Percentiles rank a stretch among this genome's conserved stretches.
phyloP scores from a whole-genome alignment of 805 yeast species.

The Peterozyma xylosa region DNA sequence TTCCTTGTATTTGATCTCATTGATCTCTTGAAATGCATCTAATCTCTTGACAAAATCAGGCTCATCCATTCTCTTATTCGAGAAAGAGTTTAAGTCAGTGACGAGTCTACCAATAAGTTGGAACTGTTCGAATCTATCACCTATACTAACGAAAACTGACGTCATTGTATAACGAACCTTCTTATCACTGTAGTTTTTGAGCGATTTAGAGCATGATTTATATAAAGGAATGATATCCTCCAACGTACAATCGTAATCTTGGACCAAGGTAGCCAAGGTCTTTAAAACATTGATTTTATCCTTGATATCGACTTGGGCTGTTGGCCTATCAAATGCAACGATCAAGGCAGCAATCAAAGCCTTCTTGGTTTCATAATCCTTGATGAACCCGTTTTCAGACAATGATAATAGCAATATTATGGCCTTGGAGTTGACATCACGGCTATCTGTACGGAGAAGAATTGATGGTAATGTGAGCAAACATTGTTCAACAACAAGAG shows the following conservation, averaged over 20 bases:
- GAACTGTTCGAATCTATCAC: slow-evolving; percentile 37
- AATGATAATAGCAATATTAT: slow-evolving; percentile 44
- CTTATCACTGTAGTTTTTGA: slow-evolving; percentile 49
- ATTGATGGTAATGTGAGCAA: slow-evolving; percentile 43
- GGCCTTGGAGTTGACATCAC: slow-evolving; percentile 43
- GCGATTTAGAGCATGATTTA: slow-evolving; percentile 45
- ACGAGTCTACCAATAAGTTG: slow-evolving; percentile 44
- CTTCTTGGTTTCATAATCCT: slow-evolving; percentile 44
- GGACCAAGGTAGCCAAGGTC: slow-evolving; percentile 48
- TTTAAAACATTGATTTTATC: slow-evolving; percentile 52
- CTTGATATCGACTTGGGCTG: slow-evolving; percentile 37
- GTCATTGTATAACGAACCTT: slow-evolving; percentile 57
- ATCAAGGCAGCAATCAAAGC: slow-evolving; percentile 51
- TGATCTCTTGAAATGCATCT: slow-evolving; percentile 56
- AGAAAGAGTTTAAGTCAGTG: slow-evolving; percentile 62
- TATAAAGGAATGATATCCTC: slow-evolving; percentile 39
- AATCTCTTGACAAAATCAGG: slow-evolving; percentile 76
- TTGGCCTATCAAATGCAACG: slow-evolving; percentile 51
- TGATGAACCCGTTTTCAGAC: slow-evolving; percentile 50
- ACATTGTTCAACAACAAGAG: slow-evolving; percentile 51
- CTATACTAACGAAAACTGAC: slow-evolving; percentile 52
- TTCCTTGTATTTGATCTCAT: slow-evolving; percentile 39
- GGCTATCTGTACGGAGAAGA: slow-evolving; percentile 30
- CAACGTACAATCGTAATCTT: slow-evolving; percentile 44
- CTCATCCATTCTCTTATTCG: slow-evolving; percentile 54